Evolutionary conservation across 1,284 basidiomycete genomes (phyloP), one percentile per base, ranked within the genome.

Genomic region (Butyriboletus appendiculatus): DNA sequence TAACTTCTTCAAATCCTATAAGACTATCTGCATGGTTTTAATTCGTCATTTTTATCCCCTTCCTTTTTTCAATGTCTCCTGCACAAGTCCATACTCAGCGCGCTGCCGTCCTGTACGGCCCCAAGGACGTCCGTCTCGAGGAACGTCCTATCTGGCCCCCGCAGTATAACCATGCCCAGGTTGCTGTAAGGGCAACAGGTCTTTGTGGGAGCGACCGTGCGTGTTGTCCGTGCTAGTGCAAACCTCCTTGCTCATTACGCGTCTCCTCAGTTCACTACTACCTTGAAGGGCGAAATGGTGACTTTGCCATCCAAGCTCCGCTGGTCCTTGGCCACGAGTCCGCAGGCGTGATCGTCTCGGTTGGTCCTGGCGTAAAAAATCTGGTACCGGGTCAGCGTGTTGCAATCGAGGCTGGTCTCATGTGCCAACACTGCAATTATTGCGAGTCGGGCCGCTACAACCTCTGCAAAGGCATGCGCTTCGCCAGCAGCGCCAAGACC

Each of bases 321-420:
- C 82, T 98, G 57, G 89, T 95, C 47, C 86, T 98, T 39, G 95
- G 95, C 28, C 95, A 98, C 74, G 95, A 98, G 78, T 84, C 94
- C 0, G 85, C 92, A 24, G 95, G 95, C 37, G 75, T 92, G 63
- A 76, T 95, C 63, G 86, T 86, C 48, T 84, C 89, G 6, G 77
- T 93, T 49, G 88, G 88, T 11, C 78, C 83, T 24, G 81, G 82
- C 42, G 85, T 89, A 54, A 77, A 76, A 58, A 64, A 81, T 71
- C 76, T 97, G 58, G 76, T 80, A 24, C 82, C 90, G 24, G 95
- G 96, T 45, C 91, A 95, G 73, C 85, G 92, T 46, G 94, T 98
- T 48, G 96, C 95, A 16, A 90, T 98, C 68, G 96, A 98, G 72
- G 91, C 93, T 12, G 96, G 96, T 39, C 83, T 95, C 66, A 87